Conservation (phyloP, 176 grass and related monocot genomes). For the Zoysia japonica region DNA sequence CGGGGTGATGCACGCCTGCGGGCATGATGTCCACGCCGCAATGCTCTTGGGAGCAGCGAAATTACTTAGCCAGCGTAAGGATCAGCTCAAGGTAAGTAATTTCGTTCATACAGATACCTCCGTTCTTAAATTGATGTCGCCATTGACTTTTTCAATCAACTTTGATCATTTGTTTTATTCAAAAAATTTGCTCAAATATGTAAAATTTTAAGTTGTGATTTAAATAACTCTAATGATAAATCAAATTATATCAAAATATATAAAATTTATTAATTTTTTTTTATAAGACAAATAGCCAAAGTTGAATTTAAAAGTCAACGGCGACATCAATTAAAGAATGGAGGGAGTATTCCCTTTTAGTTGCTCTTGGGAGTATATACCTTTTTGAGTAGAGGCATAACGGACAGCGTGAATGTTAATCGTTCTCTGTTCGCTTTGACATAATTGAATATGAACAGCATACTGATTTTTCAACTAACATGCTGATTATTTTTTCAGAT, state of each 20-base stretch:
- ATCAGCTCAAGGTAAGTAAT: conserved; percentile 57
- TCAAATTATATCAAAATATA: too few species aligned
- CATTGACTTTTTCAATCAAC: too few species aligned
- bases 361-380: not conserved
- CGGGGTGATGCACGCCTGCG: conserved; percentile 91
- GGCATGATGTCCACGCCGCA: conserved; percentile 81
- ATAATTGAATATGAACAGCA: not conserved
- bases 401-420: not conserved
- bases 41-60: conserved; percentile 94
- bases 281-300: too few species aligned
- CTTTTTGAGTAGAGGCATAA: not conserved
- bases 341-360: not conserved
- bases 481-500: not conserved
- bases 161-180: too few species aligned
- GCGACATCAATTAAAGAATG: too few species aligned
- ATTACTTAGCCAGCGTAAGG: conserved; percentile 76
- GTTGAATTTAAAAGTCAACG: too few species aligned
- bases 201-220: too few species aligned
- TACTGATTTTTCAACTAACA: not conserved
- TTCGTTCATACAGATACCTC: not conserved
- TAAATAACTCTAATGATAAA: too few species aligned
- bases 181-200: too few species aligned
- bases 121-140: too few species aligned
- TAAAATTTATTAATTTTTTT: too few species aligned
- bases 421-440: too few species aligned